Evolutionary conservation across 441 rosid genomes (phyloP), one percentile per base, ranked within the genome.

Genomic region (Erysimum cheiri): DNA sequence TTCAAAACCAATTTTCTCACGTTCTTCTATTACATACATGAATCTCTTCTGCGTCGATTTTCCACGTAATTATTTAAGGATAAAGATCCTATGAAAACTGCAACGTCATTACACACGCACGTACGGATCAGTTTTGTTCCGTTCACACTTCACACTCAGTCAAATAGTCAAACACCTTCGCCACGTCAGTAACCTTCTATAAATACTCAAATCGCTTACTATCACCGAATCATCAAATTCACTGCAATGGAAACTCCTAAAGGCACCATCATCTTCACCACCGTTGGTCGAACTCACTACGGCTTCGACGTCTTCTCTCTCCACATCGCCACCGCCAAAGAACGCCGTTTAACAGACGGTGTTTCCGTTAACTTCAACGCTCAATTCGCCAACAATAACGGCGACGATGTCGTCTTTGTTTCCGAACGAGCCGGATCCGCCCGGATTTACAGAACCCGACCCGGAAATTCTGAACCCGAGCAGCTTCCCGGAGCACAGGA

Each of bases 231-330:
- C 52, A 61, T 46, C 73, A 44, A 68, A 29, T 4, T 2, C 48
- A 1, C 40, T 9, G 13, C 59, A 12, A 64, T 60, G 77, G 85
- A 79, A 84, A 80, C 78, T 11, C 96, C 87, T 5, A 74, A 68
- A n/a, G 91, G 97, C 49, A 90, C 88, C 13, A 41, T 93, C 80
- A 32, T 88, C 74, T 93, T 78, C 91, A 66, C 86, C 72, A 81
- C 96, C 53, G 60, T 93, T 55, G 98, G 89, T 67, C 84, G 91
- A 17, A 62, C 85, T 17, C 47, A 77, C 61, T 88, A 88, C 67
- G 98, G 97, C 74, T 93, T 93, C 84, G 97, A 93, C 54, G 81
- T 87, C 47, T 90, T 88, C 83, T 84, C 87, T 65, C 24, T 83
- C 71, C 62, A 76, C 49, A 74, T 81, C 3, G 52, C 67, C 4